Percentiles rank a stretch among this genome's conserved stretches.
Evolutionary conservation across 495 filamentous ascomycete genomes (phyloP).

Genomic region (Cercophora newfieldiana): DNA sequence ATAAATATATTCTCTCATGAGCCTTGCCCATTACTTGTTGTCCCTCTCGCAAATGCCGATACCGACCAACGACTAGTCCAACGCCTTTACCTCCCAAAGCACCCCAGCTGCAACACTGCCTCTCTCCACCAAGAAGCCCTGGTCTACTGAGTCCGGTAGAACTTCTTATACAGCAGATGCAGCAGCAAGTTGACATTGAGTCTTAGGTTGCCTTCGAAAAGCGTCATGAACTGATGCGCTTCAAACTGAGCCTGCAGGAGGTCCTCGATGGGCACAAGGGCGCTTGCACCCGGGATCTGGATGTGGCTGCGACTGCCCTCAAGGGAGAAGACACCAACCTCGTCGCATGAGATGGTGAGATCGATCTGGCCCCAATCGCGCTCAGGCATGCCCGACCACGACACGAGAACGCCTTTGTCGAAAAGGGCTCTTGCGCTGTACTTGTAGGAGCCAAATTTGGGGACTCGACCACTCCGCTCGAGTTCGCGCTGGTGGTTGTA

Average conservation of each 20-base stretch:
- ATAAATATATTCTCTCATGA: not conserved
- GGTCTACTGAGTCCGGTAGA: conserved; percentile 76
- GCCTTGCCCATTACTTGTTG: not conserved
- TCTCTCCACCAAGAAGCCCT: not conserved
- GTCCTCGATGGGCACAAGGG: conserved; percentile 87
- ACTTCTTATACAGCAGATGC: conserved; percentile 97
- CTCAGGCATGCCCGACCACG: conserved; percentile 80
- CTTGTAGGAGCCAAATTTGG: conserved; percentile 97
- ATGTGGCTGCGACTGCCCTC: conserved; percentile 92
- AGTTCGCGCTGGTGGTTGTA: conserved; percentile 98
- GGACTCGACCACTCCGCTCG: conserved; percentile 82
- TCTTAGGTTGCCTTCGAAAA: conserved; percentile 84
- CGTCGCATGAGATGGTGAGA: conserved; percentile 89
- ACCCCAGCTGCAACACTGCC: not conserved
- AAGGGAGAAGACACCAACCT: conserved; percentile 90
- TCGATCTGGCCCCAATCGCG: conserved; percentile 90
- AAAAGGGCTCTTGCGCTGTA: conserved; percentile 86
- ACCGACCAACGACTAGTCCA: not conserved
- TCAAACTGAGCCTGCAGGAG: conserved; percentile 96
- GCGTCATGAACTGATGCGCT: conserved; percentile 87
- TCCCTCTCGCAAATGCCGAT: not conserved
- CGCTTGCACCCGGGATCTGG: conserved; percentile 92
- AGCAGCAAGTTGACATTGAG: conserved; percentile 95
- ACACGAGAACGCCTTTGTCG: conserved; percentile 90
- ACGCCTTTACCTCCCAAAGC: not conserved